Percentiles rank a stretch among this genome's conserved stretches.
These are phyloP conservation scores for Graphilbum fragrans DNA, from an alignment of 2,329 filamentous ascomycete genomes.

Conservation along the genomic window DNA sequence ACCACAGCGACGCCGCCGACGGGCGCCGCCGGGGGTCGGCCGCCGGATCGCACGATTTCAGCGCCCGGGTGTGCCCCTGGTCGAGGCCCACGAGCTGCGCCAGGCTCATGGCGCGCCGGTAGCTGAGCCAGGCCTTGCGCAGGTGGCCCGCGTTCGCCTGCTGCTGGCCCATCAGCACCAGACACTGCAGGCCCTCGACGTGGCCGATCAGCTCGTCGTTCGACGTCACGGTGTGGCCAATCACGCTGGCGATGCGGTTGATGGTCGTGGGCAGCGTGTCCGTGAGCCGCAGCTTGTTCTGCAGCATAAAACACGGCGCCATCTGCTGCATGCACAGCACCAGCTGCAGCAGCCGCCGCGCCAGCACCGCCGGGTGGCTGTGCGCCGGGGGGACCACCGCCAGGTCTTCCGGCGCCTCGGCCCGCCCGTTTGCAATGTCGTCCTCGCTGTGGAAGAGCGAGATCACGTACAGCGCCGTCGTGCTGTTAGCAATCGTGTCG, in stretches of 20 bases:
- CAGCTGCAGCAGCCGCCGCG: constrained; percentile 33
- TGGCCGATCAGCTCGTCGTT: constrained; percentile 39
- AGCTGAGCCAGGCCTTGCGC: constrained; percentile 39
- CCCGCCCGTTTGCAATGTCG: constrained; percentile 18
- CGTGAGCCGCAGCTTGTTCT: constrained; percentile 15
- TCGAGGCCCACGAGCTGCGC: constrained; percentile 39
- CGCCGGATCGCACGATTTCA: constrained; percentile 26
- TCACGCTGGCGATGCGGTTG: constrained; percentile 18
- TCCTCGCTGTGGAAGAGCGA: constrained; percentile 18
- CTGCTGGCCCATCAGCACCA: constrained; percentile 34
- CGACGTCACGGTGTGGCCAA: constrained; percentile 28
- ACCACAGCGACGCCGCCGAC: constrained; percentile 28
- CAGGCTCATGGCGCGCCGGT: constrained; percentile 34
- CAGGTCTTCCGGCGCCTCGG: constrained; percentile 13
- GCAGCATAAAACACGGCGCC: constrained; percentile 18
- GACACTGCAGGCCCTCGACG: constrained; percentile 39
- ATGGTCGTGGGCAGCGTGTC: constrained; percentile 16
- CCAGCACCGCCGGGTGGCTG: constrained; percentile 34
- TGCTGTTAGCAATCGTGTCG: constrained; percentile 16
- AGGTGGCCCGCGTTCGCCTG: constrained; percentile 41
- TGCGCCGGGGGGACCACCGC: constrained; percentile 18
- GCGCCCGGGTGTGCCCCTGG: constrained; percentile 17
- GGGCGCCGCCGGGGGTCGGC: constrained; percentile 18
- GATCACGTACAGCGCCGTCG: constrained; percentile 15
- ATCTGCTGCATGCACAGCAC: constrained; percentile 33